Conservation (phyloP, 169 alveolate genomes). For the Babesia ovata region DNA sequence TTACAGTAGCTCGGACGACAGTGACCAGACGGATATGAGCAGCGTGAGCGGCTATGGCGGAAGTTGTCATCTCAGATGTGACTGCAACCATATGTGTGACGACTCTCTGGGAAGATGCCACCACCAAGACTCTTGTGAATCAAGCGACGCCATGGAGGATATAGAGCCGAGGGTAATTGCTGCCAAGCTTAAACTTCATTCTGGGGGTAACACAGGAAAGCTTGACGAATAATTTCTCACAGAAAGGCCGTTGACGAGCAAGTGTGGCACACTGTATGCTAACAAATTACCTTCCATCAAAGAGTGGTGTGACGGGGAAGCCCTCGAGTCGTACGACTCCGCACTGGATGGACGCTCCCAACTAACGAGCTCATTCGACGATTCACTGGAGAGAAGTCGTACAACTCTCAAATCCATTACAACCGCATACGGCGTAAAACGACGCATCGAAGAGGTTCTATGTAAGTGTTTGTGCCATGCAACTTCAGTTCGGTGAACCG, state of each 20-base stretch:
- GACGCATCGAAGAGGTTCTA: not conserved
- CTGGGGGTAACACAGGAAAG: not conserved
- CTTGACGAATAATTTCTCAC: not conserved
- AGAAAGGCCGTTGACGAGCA: not conserved
- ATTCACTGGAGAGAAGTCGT: not conserved
- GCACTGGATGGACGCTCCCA: not conserved
- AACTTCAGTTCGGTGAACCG: too few species aligned
- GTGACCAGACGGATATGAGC: too few species aligned
- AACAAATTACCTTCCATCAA: not conserved
- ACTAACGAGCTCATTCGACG: not conserved
- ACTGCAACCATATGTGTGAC: too few species aligned
- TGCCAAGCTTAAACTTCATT: not conserved
- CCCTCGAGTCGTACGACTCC: not conserved
- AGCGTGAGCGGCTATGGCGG: too few species aligned
- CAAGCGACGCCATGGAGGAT: not conserved
- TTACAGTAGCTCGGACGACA: too few species aligned
- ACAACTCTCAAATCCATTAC: not conserved
- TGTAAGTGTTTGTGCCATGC: not conserved
- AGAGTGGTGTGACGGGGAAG: not conserved
- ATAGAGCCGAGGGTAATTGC: conserved; percentile 10
- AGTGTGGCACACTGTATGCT: not conserved
- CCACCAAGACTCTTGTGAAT: too few species aligned
- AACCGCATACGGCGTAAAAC: not conserved
- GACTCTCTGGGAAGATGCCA: too few species aligned
- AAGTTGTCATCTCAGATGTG: too few species aligned